Base-by-base conservation (phyloP, 768 basidiomycete genomes). In the Tubosaeta sp. region DNA sequence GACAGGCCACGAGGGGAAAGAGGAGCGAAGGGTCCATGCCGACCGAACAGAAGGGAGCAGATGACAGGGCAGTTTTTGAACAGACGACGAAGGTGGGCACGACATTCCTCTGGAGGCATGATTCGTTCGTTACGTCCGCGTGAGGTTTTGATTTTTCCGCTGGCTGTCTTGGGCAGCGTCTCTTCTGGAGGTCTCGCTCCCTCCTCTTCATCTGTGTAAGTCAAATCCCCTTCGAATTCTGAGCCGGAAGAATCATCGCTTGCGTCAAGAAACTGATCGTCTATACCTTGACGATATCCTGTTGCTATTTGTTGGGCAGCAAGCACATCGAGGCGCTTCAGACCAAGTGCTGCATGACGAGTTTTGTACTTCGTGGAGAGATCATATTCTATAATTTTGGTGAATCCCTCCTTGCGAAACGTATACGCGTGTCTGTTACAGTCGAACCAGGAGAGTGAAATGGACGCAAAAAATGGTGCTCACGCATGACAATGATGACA, bases 361-460 rank as follows among this genome's bases (percentile, higher is more conserved):
- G 68, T 76, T 69, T 90, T 93, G 66, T 92, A 85, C 69, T 93
- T 95, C 2, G 68, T 46, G 6, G 90, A 76, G 31, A 98, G 78
- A 60, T 95, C 94, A 64, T 91, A 91, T 72, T 98, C 94, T 65
- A 98, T 86, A 50, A 99, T 80, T 72, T 97, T 98, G 46, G 88
- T 91, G 68, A 89, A 78, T 0, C 91, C 92, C 64, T 99, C 97
- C 69, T 92, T 97, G 48, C 95, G 86, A 71, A 89, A 92, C 0
- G 93, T 91, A 66, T 91, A 94, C 3, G 80, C 84, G 59, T 79
- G 71, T 27, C 92, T 95, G 45, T 34, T 13, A 35, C n/a, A 44
- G 41, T 4, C 57, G 8, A 35, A 19, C 60, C 37, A 61, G 33
- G n/a, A 37, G 33, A 17, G 22, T 43, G 16, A 49, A 56, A 46